Percentiles rank a stretch among this genome's conserved stretches.
These are phyloP conservation scores for Psilocybe tampanensis DNA, from an alignment of 768 basidiomycete genomes.

Conservation along the genomic window DNA sequence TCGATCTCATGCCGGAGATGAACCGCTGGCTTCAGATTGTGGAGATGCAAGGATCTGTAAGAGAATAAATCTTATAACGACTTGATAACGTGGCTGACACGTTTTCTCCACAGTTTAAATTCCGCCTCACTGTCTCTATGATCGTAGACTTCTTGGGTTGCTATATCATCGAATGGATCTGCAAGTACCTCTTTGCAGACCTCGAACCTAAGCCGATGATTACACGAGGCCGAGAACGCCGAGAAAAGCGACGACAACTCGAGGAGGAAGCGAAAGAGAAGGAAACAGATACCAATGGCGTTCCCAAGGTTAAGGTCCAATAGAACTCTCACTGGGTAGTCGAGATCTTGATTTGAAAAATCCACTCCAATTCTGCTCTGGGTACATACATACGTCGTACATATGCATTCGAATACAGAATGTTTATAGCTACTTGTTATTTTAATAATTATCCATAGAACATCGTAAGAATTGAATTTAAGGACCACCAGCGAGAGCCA, in stretches of 20 bases:
- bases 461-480: constrained; percentile 1
- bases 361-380: too few species aligned
- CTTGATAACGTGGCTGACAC: neutral
- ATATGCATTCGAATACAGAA: neutral
- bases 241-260: constrained; percentile 56
- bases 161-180: constrained; percentile 77
- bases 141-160: constrained; percentile 87
- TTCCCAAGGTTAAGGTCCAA: constrained; percentile 17
- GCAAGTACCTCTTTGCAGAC: constrained; percentile 88
- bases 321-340: constrained; percentile 11
- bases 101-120: constrained; percentile 66
- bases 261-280: constrained; percentile 22
- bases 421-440: neutral
- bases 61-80: constrained; percentile 32
- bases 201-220: constrained; percentile 85
- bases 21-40: constrained; percentile 98
- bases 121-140: constrained; percentile 81
- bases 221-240: constrained; percentile 79
- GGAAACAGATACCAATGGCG: constrained; percentile 12
- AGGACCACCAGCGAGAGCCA: constrained; percentile 56
- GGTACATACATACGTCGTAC: neutral
- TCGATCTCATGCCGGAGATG: constrained; percentile 93
- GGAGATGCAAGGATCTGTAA: constrained; percentile 76
- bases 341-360: too few species aligned
- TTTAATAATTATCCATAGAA: neutral